Percentiles rank a stretch among this genome's conserved stretches.
These are phyloP conservation scores for Ganoderma leucocontextum DNA, from an alignment of 1,284 basidiomycete species.

Conservation along the genomic window DNA sequence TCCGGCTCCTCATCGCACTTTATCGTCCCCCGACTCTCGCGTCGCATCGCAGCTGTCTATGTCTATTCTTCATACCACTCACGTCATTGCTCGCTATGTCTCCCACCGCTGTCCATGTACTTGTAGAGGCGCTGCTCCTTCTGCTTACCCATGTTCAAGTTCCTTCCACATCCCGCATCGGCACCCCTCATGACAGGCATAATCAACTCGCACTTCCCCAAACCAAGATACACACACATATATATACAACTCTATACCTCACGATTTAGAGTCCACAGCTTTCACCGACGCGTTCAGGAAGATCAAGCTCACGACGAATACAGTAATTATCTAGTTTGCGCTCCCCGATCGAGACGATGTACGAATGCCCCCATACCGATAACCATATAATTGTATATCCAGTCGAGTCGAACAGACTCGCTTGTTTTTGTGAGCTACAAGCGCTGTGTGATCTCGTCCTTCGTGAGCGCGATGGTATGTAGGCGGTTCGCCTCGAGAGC, in stretches of 20 bases:
- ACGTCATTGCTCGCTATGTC: background rate
- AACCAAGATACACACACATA: background rate
- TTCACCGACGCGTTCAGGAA: background rate
- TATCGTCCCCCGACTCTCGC: background rate
- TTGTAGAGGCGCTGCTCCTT: background rate
- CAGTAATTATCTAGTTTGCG: background rate
- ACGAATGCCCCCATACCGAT: background rate
- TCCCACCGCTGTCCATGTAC: background rate
- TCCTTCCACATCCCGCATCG: background rate
- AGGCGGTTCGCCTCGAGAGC: background rate
- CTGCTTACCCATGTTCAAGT: background rate
- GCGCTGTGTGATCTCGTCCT: background rate
- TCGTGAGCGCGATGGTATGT: background rate
- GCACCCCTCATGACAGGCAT: background rate
- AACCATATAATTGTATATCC: conserved; percentile 2
- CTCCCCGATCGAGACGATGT: background rate
- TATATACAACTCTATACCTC: conserved; percentile 1
- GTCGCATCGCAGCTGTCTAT: background rate
- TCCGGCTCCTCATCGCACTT: background rate
- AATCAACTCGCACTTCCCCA: conserved; percentile 2
- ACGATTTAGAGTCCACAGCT: background rate
- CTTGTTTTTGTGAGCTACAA: background rate
- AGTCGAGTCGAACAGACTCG: background rate
- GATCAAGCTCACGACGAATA: background rate
- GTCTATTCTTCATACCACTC: background rate